Percentiles rank a stretch among this genome's conserved stretches.
These are phyloP conservation scores for Trametes polyzona DNA, from an alignment of 1,284 basidiomycete genomes.

Conservation along the genomic window DNA sequence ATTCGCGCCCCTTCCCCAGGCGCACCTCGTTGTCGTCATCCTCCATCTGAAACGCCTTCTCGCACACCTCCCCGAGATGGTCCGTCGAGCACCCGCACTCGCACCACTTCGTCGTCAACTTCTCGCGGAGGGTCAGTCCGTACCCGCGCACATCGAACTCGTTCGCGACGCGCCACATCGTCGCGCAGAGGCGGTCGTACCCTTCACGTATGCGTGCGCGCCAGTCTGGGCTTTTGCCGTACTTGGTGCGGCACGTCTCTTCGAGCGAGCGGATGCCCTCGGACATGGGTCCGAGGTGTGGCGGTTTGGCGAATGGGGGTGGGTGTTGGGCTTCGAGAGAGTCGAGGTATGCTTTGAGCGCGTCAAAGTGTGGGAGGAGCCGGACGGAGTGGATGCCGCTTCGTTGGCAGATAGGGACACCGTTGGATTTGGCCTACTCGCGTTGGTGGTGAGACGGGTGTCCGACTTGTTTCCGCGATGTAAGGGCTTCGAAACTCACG, in stretches of 20 bases:
- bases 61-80: conserved; percentile 73
- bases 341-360: conserved; percentile 62
- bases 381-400: conserved; percentile 66
- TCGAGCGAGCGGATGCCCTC: conserved; percentile 62
- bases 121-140: conserved; percentile 67
- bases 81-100: conserved; percentile 78
- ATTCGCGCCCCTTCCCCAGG: conserved; percentile 66
- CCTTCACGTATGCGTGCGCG: conserved; percentile 57
- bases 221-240: conserved; percentile 49
- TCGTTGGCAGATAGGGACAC: conserved; percentile 61
- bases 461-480: neutral
- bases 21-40: conserved; percentile 58
- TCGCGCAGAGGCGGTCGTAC: conserved; percentile 62
- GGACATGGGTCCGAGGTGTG: conserved; percentile 58
- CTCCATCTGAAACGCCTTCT: conserved; percentile 67
- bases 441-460: neutral
- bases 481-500: conserved; percentile 43
- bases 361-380: conserved; percentile 60
- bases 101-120: conserved; percentile 72
- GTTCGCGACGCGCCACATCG: conserved; percentile 65
- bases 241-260: conserved; percentile 60
- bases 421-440: conserved; percentile 62
- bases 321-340: conserved; percentile 57
- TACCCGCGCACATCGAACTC: conserved; percentile 75
- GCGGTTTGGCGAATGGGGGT: conserved; percentile 61